Conservation (phyloP, 2,329 filamentous ascomycete genomes). For the Huntiella bhutanensis region DNA sequence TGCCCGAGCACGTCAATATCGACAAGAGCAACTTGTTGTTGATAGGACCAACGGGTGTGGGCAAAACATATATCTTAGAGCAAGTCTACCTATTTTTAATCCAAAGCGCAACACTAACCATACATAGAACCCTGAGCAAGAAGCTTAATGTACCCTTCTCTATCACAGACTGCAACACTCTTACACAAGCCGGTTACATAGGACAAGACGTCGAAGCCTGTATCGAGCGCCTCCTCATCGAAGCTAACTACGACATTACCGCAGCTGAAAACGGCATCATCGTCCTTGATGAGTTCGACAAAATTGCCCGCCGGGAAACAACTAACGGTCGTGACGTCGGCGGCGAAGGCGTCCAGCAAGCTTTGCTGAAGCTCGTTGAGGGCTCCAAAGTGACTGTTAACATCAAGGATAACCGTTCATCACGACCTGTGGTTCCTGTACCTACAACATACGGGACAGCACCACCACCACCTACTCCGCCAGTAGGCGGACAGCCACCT, state of each 20-base stretch:
- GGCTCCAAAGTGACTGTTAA: constrained; percentile 86
- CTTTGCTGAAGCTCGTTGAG: constrained; percentile 86
- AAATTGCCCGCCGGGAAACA: constrained; percentile 77
- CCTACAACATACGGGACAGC: constrained; percentile 32
- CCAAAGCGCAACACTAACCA: neutral
- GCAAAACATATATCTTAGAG: constrained; percentile 85
- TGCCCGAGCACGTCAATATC: constrained; percentile 44
- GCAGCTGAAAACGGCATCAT: constrained; percentile 83
- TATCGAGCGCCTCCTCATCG: constrained; percentile 74
- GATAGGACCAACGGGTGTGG: constrained; percentile 81
- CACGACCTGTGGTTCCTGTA: constrained; percentile 31
- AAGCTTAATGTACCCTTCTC: constrained; percentile 90
- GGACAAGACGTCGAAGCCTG: constrained; percentile 95
- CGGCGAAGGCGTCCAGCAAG: constrained; percentile 92
- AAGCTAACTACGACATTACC: constrained; percentile 73
- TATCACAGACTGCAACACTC: constrained; percentile 87
- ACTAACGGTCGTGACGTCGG: constrained; percentile 84
- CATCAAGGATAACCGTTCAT: constrained; percentile 57
- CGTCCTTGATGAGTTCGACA: constrained; percentile 92
- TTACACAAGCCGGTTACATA: constrained; percentile 93
- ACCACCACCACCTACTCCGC: constrained; percentile 21
- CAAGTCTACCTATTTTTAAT: constrained; percentile 18
- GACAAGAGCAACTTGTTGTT: constrained; percentile 92
- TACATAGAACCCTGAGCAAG: constrained; percentile 63
- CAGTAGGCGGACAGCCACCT: constrained; percentile 26